Evolutionary conservation across 2,329 filamentous ascomycete species (phyloP).

Genomic region (Erysiphe pulchra): DNA sequence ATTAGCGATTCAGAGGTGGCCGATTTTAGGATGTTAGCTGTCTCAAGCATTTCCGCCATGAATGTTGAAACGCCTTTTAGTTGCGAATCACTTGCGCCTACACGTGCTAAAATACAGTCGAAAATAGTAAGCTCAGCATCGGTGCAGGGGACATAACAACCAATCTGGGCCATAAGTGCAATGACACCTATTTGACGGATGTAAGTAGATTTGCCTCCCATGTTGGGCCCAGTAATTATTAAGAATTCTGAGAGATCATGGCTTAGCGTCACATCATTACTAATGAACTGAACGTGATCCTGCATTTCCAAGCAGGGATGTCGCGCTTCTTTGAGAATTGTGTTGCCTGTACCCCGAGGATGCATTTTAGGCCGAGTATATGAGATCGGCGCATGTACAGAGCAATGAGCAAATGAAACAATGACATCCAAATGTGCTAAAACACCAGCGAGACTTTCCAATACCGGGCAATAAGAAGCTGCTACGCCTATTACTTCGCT

Average conservation of each 20-base stretch:
- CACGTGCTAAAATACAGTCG: constrained; percentile 85
- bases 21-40: constrained; percentile 91
- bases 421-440: constrained; percentile 90
- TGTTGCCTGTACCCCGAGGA: constrained; percentile 64
- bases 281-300: constrained; percentile 95
- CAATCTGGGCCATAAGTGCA: constrained; percentile 87
- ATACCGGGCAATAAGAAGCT: constrained; percentile 76
- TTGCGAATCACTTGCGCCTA: constrained; percentile 87
- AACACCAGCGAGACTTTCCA: constrained; percentile 70
- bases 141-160: constrained; percentile 81
- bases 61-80: constrained; percentile 96
- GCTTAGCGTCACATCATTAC: constrained; percentile 70
- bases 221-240: constrained; percentile 61
- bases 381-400: constrained; percentile 72
- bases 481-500: constrained; percentile 82
- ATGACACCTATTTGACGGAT: constrained; percentile 95
- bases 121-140: constrained; percentile 87
- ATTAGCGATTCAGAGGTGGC: constrained; percentile 88
- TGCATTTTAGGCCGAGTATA: constrained; percentile 87
- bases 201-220: constrained; percentile 97
- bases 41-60: constrained; percentile 99
- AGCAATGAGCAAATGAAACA: constrained; percentile 75
- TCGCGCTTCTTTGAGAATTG: constrained; percentile 71
- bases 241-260: constrained; percentile 57
- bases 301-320: constrained; percentile 98